A percentile compares a stretch with the other conserved stretches of the same genome.
These are phyloP conservation scores for Cladophialophora exuberans DNA, from an alignment of 2,329 filamentous ascomycete species.

Conservation along the genomic window DNA sequence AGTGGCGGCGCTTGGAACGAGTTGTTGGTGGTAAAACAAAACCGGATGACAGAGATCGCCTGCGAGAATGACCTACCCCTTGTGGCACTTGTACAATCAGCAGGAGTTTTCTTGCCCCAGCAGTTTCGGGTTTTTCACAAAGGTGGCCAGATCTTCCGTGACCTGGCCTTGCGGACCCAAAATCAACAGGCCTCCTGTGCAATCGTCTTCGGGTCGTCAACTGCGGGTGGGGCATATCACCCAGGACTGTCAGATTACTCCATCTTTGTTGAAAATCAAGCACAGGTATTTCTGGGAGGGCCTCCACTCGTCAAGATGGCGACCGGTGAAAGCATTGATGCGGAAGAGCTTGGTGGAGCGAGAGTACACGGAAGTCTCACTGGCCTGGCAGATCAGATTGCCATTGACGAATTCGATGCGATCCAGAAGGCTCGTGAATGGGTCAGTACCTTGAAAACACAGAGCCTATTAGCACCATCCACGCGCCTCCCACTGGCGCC, in stretches of 20 bases:
- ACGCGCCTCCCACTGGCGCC: slow-evolving; percentile 30
- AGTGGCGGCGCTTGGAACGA: slow-evolving; percentile 51
- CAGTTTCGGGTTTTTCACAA: slow-evolving; percentile 53
- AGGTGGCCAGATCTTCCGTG: slow-evolving; percentile 47
- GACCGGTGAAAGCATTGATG: slow-evolving; percentile 47
- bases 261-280: slow-evolving; percentile 48
- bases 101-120: slow-evolving; percentile 48
- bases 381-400: slow-evolving; percentile 50
- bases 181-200: slow-evolving; percentile 47
- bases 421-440: slow-evolving; percentile 46
- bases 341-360: slow-evolving; percentile 49
- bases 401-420: slow-evolving; percentile 49
- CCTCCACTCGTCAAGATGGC: slow-evolving; percentile 54
- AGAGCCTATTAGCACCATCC: slow-evolving; percentile 1
- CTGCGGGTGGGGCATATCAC: slow-evolving; percentile 48
- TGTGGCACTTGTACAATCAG: slow-evolving; percentile 47
- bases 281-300: slow-evolving; percentile 50
- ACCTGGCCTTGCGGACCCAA: slow-evolving; percentile 44
- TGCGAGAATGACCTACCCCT: slow-evolving; percentile 46
- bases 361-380: slow-evolving; percentile 46
- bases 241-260: slow-evolving; percentile 49
- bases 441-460: slow-evolving; percentile 35
- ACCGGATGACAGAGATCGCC: slow-evolving; percentile 44
- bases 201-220: slow-evolving; percentile 51
- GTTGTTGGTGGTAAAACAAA: slow-evolving; percentile 40